Percentiles rank a stretch among this genome's conserved stretches.
Evolutionary conservation across 108 stramenopile species (phyloP).

Genomic region (Seminavis robusta): DNA sequence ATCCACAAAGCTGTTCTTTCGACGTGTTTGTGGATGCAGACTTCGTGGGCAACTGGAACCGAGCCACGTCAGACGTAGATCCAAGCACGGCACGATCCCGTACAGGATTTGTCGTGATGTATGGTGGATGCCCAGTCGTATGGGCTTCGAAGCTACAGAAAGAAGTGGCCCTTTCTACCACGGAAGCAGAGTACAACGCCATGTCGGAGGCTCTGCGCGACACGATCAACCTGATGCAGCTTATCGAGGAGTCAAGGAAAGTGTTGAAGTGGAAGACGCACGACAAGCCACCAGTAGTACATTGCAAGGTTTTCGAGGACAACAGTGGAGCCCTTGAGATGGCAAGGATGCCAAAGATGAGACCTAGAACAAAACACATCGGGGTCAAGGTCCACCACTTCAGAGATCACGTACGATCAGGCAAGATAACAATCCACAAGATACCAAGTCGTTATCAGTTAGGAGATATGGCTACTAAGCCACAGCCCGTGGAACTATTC

Average conservation of each 20-base stretch:
- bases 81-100: conserved; percentile 7
- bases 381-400: conserved; percentile 20
- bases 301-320: conserved; percentile 28
- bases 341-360: conserved; percentile 16
- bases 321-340: conserved; percentile 25
- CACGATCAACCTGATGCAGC: conserved; percentile 19
- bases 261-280: neutral
- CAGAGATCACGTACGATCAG: neutral
- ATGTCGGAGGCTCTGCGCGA: conserved; percentile 15
- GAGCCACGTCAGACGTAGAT: neutral
- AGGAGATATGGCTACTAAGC: conserved; percentile 36
- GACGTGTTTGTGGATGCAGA: conserved; percentile 41
- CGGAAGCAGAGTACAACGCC: conserved; percentile 30
- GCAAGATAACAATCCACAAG: conserved; percentile 8
- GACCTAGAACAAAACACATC: conserved; percentile 35
- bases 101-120: conserved; percentile 7
- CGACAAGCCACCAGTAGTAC: neutral
- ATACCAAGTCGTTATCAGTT: conserved; percentile 18
- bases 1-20: conserved; percentile 15
- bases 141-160: conserved; percentile 17
- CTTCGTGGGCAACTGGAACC: conserved; percentile 8
- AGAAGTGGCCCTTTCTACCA: conserved; percentile 11
- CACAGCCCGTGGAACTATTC: conserved; percentile 11
- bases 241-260: conserved; percentile 22
- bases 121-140: conserved; percentile 10